Evolutionary conservation across 2,329 filamentous ascomycete species (phyloP), one percentile per base, ranked within the genome.

Genomic region (Hypoxylon sp.): DNA sequence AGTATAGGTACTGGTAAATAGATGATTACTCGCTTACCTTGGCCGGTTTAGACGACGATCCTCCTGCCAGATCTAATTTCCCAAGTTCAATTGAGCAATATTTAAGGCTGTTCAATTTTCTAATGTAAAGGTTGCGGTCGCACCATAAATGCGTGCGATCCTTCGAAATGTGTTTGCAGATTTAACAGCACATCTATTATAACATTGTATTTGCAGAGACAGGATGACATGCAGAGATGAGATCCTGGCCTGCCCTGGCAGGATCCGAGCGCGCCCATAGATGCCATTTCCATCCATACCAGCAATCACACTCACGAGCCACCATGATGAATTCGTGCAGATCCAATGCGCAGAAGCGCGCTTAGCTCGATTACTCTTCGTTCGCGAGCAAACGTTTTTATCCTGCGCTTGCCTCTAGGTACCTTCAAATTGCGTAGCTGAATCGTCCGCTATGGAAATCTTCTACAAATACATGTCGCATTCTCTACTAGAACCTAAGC

Each of bases 181-280:
- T 25, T 16, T 1, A 30, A 63, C 58, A 56, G 47, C 56, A 21
- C 27, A 29, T 21, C 47, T 45, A 25, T 53, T 51, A 58, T 25
- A 46, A n/a, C 29, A 16, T 37, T 52, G 48, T 63, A 52, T 27
- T 48, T 37, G 8, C 16, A 66, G 25, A 63, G 23, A 53, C 55
- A 46, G 60, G 61, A 67, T 67, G 64, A 61, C 64, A 63, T 67
- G 64, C 60, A 67, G 60, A 56, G 21, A 61, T 52, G 30, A 21
- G 41, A 60, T 54, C n/a, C 39, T 52, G 16, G 37, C 16, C 8
- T 19, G 16, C 16, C 23, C n/a, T 57, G 39, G n/a, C 23, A 61
- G 16, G 41, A 34, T 52, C 9, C 25, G 37, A 59, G 50, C 27
- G 27, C 45, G 16, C 47, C n/a, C 21, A 21, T 23, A 25, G 19